Base-by-base conservation (phyloP, 805 yeast genomes). In the Candida adriatica region DNA sequence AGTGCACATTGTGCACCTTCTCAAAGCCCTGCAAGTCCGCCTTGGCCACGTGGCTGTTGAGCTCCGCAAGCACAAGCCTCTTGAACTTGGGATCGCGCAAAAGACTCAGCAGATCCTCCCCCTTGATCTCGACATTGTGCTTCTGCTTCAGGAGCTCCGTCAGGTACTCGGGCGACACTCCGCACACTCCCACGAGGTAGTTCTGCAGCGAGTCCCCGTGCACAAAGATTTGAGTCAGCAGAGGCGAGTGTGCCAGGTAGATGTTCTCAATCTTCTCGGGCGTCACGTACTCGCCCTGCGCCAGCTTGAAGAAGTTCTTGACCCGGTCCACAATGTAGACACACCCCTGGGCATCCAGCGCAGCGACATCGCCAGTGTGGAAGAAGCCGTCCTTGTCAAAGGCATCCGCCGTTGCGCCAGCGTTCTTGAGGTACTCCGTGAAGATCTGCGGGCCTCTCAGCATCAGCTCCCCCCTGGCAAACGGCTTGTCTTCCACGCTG, bases 251-350 rank as follows among this genome's bases (percentile, higher is more conserved):
- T 0, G 81, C 64, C 27, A 76, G 51, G 50, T 80, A 79, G 11
- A 59, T 56, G 45, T 75, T 77, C 48, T 81, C 88, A 42, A 81
- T 73, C 53, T 70, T 77, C 48, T 81, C 92, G 6, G 87, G 86
- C 1, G 86, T 79, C 32, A 81, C 70, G 50, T 79, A 81, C 48
- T 81, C 90, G 46, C 78, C 78, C 46, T 72, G 78, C 3, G 75
- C 64, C 33, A 73, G 52, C 45, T 81, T 81, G 65, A 79, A 81
- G 60, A 81, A 80, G 57, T 80, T 81, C 61, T 81, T 81, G 23
- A 80, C 84, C 36, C 92, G 65, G 49, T 81, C 90, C 47, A 81
- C 67, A 38, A 81, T 75, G 34, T 53, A 62, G 11, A 81, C 48
- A 22, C 77, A 64, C 9, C 87, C 84, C 2, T 59, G 51, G 1